Conservation (phyloP, 306 rosid genomes). For the Echinosophora koreensis region DNA sequence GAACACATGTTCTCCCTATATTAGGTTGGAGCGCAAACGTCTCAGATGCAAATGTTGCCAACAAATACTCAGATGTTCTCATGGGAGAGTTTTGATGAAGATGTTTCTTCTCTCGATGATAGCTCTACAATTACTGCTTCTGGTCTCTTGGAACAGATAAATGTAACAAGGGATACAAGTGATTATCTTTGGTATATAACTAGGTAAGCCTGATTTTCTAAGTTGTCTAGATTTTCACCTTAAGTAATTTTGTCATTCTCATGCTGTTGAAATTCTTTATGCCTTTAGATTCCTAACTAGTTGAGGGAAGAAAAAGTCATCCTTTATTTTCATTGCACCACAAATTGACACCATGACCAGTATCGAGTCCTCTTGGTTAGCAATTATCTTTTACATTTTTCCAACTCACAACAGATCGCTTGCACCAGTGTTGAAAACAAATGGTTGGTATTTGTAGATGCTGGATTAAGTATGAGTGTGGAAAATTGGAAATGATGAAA, state of each 20-base stretch:
- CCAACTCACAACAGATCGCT: conserved; percentile 12
- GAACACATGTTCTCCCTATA: conserved; percentile 35
- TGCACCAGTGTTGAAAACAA: conserved; percentile 22
- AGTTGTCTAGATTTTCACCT: conserved; percentile 37
- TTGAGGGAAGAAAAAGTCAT: conserved; percentile 2
- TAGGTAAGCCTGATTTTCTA: conserved; percentile 66
- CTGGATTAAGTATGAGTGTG: conserved; percentile 11
- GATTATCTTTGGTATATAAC: conserved; percentile 98
- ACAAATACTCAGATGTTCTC: conserved; percentile 69
- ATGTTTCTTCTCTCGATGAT: conserved; percentile 73
- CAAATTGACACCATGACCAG: not conserved
- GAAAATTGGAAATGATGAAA: not conserved
- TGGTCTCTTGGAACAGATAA: conserved; percentile 97
- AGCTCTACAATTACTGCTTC: conserved; percentile 71
- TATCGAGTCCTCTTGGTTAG: conserved; percentile 25
- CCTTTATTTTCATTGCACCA: conserved; percentile 25
- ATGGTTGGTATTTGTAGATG: conserved; percentile 14
- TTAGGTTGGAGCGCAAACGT: conserved; percentile 98
- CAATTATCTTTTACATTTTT: conserved; percentile 10
- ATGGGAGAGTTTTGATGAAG: conserved; percentile 96
- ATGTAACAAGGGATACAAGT: conserved; percentile 88
- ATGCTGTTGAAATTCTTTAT: not conserved
- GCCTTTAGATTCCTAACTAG: conserved; percentile 5
- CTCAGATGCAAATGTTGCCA: conserved; percentile 93
- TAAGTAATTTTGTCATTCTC: conserved; percentile 16